Base-by-base conservation (phyloP, 768 basidiomycete genomes). In the Rossbeevera mucosa region DNA sequence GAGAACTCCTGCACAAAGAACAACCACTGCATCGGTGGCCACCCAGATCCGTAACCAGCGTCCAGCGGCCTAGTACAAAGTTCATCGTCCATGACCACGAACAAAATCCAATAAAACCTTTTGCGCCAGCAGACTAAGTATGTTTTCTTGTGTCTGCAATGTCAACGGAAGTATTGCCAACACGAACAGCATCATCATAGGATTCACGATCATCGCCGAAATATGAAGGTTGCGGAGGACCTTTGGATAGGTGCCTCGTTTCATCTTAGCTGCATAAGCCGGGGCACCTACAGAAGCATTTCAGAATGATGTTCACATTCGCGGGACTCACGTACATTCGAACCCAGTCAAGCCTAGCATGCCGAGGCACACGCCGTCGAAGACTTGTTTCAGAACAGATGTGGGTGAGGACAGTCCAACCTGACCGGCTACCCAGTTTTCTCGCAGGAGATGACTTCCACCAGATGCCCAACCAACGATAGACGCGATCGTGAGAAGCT, bases 301-400 rank as follows among this genome's bases (percentile, higher is more conserved):
- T 55, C 16, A 56, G 18, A 50, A 25, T 20, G 9, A 46, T 40
- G 29, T 46, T n/a, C 7, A 12, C 18, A 26, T 24, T 28, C 5
- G 7, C 26, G 28, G 22, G 29, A 18, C 22, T 4, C 36, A 30
- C 57, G 14, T 20, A 84, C 84, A 85, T 75, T 84, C 82, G 59
- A 83, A 82, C 7, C 84, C 87, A 1, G 88, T 88, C 30, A 88
- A 72, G 0, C 85, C 86, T 1, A 91, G 71, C 73, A 88, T 83
- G 0, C 83, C 80, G 3, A 91, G 71, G 58, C 86, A 88, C 24
- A 85, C 72, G 0, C 88, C 88, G 53, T 82, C 72, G 64, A 81
- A 90, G 7, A 83, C 69, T 38, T 85, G 76, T 21, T 63, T 72
- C 0, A 73, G 63, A 26, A 80, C 63, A 3, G 59, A 62, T 4